Percentiles rank a stretch among this genome's conserved stretches.
These are phyloP conservation scores for Puccinia polysora DNA, from an alignment of 1,284 basidiomycete genomes.

Conservation along the genomic window DNA sequence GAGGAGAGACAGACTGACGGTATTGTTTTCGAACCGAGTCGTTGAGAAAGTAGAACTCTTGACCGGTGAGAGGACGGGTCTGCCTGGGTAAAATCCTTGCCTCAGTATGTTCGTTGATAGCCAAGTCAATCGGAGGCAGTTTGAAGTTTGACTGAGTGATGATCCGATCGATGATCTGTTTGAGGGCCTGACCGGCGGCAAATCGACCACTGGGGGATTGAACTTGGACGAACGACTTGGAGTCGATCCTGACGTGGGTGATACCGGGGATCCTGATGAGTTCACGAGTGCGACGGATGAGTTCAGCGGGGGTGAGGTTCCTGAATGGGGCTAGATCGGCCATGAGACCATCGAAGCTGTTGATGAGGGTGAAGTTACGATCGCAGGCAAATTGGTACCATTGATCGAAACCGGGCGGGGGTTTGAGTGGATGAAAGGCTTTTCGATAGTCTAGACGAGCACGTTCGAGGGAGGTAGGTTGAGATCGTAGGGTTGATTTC, in stretches of 20 bases:
- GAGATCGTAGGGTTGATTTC: slow-evolving; percentile 18
- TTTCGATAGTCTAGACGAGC: not conserved
- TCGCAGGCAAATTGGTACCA: slow-evolving; percentile 79
- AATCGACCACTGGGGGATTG: slow-evolving; percentile 45
- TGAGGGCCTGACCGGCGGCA: slow-evolving; percentile 64
- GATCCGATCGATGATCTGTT: slow-evolving; percentile 32
- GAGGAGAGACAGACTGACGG: not conserved
- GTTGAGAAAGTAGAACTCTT: slow-evolving; percentile 29
- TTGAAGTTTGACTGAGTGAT: slow-evolving; percentile 25
- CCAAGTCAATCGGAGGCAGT: slow-evolving; percentile 65
- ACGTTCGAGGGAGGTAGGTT: slow-evolving; percentile 14
- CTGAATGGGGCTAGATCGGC: slow-evolving; percentile 77
- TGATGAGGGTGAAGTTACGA: slow-evolving; percentile 71
- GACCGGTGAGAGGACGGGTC: slow-evolving; percentile 60
- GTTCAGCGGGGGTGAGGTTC: slow-evolving; percentile 65
- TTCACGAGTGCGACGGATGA: slow-evolving; percentile 67
- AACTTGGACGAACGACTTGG: slow-evolving; percentile 46
- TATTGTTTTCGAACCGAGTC: slow-evolving; percentile 3
- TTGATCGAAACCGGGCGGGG: slow-evolving; percentile 49
- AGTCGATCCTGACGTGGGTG: slow-evolving; percentile 58
- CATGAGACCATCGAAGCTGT: slow-evolving; percentile 82
- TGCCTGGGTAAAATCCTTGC: slow-evolving; percentile 67
- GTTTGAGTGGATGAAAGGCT: slow-evolving; percentile 18
- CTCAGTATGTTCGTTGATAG: slow-evolving; percentile 85
- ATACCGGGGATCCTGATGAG: slow-evolving; percentile 49